Conservation (phyloP, 139 green algal genomes). For the Coelastrella sp. region DNA sequence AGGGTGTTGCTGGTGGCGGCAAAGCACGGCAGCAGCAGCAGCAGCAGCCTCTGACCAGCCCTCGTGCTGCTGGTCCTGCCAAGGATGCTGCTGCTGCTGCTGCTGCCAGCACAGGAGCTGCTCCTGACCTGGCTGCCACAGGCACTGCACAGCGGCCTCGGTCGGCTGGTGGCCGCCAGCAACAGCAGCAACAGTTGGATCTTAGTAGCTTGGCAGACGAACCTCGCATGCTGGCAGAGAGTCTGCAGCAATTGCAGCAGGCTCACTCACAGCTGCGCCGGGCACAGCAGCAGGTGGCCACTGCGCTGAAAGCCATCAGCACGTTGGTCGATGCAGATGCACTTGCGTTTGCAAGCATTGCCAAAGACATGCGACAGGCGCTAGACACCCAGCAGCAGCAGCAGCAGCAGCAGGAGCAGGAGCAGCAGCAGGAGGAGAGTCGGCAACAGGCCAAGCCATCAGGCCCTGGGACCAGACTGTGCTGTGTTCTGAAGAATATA, state of each 20-base stretch:
- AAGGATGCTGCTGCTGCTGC: slow-evolving; percentile 12
- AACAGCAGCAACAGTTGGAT: not conserved
- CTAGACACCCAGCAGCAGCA: not conserved
- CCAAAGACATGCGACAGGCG: not conserved
- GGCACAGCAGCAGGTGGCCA: not conserved
- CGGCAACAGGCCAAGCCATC: not conserved
- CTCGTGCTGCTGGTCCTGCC: not conserved
- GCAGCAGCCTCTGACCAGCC: not conserved
- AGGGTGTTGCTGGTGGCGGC: not conserved
- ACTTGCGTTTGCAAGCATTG: not conserved
- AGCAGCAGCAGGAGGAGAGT: slow-evolving; percentile 12
- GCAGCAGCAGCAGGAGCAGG: not conserved
- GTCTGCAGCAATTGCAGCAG: not conserved
- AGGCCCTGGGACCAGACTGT: not conserved
- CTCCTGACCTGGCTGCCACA: too few species aligned
- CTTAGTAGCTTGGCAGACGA: not conserved
- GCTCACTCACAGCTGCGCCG: not conserved
- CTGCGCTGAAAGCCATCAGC: not conserved
- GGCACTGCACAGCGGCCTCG: not conserved
- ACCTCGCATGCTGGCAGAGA: not conserved
- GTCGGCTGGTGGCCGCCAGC: not conserved
- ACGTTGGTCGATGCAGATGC: not conserved
- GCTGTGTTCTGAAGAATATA: not conserved
- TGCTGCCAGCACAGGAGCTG: not conserved
- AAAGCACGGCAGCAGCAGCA: not conserved